Base-by-base conservation (phyloP, 1,284 basidiomycete genomes). In the Melampsora larici-populina region DNA sequence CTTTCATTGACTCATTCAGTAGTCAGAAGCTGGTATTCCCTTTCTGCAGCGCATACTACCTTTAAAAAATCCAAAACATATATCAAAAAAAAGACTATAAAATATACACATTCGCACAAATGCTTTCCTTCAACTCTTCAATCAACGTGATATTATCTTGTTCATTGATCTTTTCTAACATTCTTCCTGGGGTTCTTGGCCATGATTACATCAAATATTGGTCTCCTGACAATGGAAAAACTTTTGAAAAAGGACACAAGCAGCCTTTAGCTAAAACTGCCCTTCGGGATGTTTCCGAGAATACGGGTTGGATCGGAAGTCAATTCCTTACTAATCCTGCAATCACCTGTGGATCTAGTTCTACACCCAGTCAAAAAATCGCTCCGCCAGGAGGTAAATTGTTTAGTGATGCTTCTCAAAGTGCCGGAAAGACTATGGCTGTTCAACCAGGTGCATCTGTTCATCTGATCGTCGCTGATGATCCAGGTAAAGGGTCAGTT, bases 271-370 rank as follows among this genome's bases (percentile, higher is more conserved):
- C n/a, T 24, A 58, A 58, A 58, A 58, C 55, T 18, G 55, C 55
- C 21, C 40, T 67, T 26, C 33, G 65, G 21, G 43, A 46, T n/a
- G 24, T 48, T 18, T 43, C 75, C 21, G 55, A 70, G 24, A 78
- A 78, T 36, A 78, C 75, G 2, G 75, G 75, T 18, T 70, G 75
- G 75, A 70, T 78, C 46, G 75, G 75, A 24, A 70, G 67, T 60
- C 43, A 78, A 46, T 70, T 70, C 26, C 43, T 78, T 18, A 70
- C 58, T 18, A 70, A 64, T 40, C 67, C 75, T 8, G 68, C 67
- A 17, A 70, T 78, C 31, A 62, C 64, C 9, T 78, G 75, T 40
- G 68, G 75, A 24, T 70, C 58, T 33, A 31, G 58, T 31, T 49
- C 62, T 17, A 78, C 75, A 5, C 68, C 75, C 7, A 70, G 67